These are phyloP conservation scores for Claviceps sp. DNA, from an alignment of 2,329 filamentous ascomycete species.

Conservation along the genomic window DNA sequence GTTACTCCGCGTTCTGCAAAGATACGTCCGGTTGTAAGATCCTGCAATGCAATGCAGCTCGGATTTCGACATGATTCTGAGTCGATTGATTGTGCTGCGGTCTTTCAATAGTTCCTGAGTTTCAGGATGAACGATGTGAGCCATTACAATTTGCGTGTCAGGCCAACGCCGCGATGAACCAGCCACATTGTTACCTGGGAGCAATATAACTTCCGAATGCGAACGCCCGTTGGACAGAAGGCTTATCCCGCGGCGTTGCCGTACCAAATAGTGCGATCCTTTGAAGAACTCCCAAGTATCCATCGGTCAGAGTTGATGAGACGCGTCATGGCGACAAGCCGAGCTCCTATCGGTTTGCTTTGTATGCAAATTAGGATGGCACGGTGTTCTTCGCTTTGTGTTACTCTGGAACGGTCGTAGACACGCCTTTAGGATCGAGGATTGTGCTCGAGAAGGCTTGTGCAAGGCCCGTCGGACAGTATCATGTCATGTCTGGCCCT, in stretches of 20 bases:
- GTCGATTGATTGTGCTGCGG: not conserved
- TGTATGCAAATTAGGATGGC: not conserved
- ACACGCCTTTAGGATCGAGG: not conserved
- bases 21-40: not conserved
- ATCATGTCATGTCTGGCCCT: not conserved
- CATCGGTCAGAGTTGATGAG: no score
- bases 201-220: not conserved
- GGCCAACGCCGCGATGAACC: not conserved
- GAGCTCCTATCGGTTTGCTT: not conserved
- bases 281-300: not conserved
- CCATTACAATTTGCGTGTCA: not conserved
- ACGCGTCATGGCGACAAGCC: not conserved
- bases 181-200: not conserved
- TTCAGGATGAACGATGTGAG: not conserved
- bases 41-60: not conserved
- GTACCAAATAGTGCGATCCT: not conserved
- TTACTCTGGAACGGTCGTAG: not conserved
- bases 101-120: not conserved
- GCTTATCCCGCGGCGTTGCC: not conserved
- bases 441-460: not conserved
- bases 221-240: not conserved
- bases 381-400: not conserved
- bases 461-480: not conserved
- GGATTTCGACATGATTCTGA: not conserved
- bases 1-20: constrained; percentile 1